Base-by-base conservation (phyloP, 768 basidiomycete genomes). In the Trametes maxima region DNA sequence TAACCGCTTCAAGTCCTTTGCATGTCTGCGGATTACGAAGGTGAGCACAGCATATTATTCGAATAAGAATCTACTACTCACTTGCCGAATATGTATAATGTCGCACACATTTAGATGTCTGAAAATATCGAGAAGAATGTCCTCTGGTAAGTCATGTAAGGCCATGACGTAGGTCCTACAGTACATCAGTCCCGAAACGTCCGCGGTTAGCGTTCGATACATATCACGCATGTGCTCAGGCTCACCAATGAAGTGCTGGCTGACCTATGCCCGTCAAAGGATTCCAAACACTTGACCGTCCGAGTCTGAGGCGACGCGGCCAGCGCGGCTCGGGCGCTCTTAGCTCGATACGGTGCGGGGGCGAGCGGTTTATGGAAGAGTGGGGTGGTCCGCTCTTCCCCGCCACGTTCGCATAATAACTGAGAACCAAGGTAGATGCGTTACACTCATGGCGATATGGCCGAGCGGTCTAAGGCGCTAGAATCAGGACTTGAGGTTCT, bases 401-500 rank as follows among this genome's bases (percentile, higher is more conserved):
- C 28, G 8, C 28, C 28, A 8, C 28, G 28, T 3, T 33, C 8
- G 28, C 39, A n/a, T 39, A 7, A 39, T 39, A 39, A 39, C 37
- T 14, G 42, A 43, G 5, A 5, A 43, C 5, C 42, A 43, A 14
- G 14, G 13, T 43, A 5, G 14, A 43, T 43, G 42, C n/a, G n/a
- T n/a, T n/a, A n/a, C n/a, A n/a, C n/a, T 19, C 51, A 69, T 54
- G 70, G 70, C 62, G 83, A 87, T 85, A 88, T 89, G 87, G 87
- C 87, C 86, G 87, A 89, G 87, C 85, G 87, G 87, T 88, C 87
- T 86, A 88, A 89, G 87, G 88, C 87, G 87, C 85, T 85, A 89
- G 86, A 88, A 57, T 56, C 54, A 52, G 49, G 48, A 57, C 14
- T 2, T 37, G 13, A 36, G 35, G 37, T 21, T 24, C 35, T 21